Evolutionary conservation across 2,329 filamentous ascomycete species (phyloP).

Genomic region (Aspergillus pseudoviridinutans): DNA sequence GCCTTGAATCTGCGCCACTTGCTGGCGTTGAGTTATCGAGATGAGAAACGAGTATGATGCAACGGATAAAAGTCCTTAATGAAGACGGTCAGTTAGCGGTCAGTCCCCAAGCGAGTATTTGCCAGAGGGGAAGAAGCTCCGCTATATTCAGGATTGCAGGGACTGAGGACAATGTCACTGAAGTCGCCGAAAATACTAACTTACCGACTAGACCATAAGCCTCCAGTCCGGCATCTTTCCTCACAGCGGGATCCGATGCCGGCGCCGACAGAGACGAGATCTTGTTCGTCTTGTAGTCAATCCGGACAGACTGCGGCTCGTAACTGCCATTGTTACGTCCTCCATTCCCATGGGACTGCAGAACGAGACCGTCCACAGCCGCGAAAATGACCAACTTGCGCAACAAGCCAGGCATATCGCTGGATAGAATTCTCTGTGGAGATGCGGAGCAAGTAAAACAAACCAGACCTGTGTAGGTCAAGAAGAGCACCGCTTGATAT

Average conservation of each 20-base stretch:
- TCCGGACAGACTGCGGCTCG: constrained; percentile 58
- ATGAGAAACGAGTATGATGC: constrained; percentile 79
- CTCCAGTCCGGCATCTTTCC: constrained; percentile 41
- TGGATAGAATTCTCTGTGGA: constrained; percentile 7
- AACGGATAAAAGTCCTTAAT: constrained; percentile 74
- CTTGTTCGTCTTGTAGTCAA: constrained; percentile 63
- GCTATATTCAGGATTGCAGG: neutral
- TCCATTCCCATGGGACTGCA: constrained; percentile 64
- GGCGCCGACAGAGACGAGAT: constrained; percentile 46
- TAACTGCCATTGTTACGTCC: constrained; percentile 45
- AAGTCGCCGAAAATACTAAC: neutral
- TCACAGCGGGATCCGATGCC: constrained; percentile 22
- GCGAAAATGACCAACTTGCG: constrained; percentile 79
- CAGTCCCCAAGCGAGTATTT: neutral
- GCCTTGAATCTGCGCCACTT: constrained; percentile 82
- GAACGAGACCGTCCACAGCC: constrained; percentile 74
- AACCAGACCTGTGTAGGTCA: neutral
- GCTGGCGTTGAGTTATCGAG: constrained; percentile 77
- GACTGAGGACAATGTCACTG: too few relatives aligned
- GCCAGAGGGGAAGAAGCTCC: neutral
- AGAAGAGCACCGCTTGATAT: neutral
- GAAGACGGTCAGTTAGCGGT: constrained; percentile 1
- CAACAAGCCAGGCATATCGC: constrained; percentile 67
- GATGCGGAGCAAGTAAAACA: neutral
- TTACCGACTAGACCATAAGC: constrained; percentile 56